phyloP scores from a whole-genome alignment of 1,284 basidiomycete species.

The Trichosporon inkin region DNA sequence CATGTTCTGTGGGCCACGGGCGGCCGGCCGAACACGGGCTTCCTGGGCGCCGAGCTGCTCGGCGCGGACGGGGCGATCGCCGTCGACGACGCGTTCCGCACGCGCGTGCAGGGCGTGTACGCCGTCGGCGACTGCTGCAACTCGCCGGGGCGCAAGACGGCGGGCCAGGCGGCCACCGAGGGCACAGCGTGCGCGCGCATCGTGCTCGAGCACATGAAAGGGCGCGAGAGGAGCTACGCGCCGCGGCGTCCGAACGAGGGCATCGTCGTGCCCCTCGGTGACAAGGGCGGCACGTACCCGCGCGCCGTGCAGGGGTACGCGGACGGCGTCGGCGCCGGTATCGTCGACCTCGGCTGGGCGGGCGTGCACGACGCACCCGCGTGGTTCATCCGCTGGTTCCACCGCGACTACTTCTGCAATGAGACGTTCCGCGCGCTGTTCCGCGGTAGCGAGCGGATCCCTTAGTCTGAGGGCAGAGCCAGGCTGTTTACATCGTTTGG shows the following conservation, averaged over 20 bases:
- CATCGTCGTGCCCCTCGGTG: constrained; percentile 13
- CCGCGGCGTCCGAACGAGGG: too few relatives aligned
- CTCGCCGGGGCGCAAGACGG: constrained; percentile 13
- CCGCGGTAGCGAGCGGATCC: background rate
- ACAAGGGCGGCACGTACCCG: background rate
- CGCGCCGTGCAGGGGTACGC: background rate
- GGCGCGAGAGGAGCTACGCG: background rate
- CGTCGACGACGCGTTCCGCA: constrained; percentile 43
- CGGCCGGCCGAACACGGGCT: constrained; percentile 45
- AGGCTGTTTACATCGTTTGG: constrained; percentile 7
- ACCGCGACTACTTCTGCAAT: constrained; percentile 8
- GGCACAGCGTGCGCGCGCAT: background rate
- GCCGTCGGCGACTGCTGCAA: constrained; percentile 42
- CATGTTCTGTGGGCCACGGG: constrained; percentile 50
- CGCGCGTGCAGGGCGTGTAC: constrained; percentile 34
- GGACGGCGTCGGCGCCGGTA: constrained; percentile 11
- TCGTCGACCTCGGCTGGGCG: constrained; percentile 4
- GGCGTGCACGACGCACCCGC: constrained; percentile 8
- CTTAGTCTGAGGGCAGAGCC: too few relatives aligned
- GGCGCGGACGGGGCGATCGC: constrained; percentile 28
- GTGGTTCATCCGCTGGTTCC: constrained; percentile 12
- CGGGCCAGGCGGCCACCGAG: constrained; percentile 6
- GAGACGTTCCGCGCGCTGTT: background rate
- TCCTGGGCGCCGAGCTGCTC: constrained; percentile 16
- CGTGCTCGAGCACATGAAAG: constrained; percentile 2